phyloP scores from a whole-genome alignment of 208 protist species.

The Novymonas esmeraldas region DNA sequence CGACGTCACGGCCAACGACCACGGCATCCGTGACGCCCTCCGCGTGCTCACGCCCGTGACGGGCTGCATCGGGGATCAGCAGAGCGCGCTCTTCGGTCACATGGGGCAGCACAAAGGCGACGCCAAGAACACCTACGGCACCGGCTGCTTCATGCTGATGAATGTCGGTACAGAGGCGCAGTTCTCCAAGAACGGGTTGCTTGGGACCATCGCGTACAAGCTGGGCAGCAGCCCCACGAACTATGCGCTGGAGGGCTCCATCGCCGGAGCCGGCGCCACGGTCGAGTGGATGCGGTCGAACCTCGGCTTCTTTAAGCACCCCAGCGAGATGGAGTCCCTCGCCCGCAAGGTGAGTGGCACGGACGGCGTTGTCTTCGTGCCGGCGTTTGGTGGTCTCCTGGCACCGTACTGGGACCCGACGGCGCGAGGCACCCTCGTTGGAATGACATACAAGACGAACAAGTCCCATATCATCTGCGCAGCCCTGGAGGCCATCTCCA shows the following conservation, averaged over 20 bases:
- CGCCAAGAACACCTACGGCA: constrained; percentile 98
- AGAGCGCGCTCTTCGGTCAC: constrained; percentile 96
- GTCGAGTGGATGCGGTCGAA: constrained; percentile 96
- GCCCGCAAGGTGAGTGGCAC: constrained; percentile 55
- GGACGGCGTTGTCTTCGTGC: constrained; percentile 96
- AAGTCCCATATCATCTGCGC: constrained; percentile 87
- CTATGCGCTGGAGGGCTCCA: constrained; percentile 92
- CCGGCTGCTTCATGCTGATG: constrained; percentile 98
- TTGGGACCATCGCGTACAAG: constrained; percentile 97
- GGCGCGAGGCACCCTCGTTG: constrained; percentile 94
- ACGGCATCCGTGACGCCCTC: constrained; percentile 36
- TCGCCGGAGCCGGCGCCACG: constrained; percentile 92
- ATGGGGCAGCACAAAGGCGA: constrained; percentile 91
- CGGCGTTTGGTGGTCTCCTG: constrained; percentile 97
- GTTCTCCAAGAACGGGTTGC: constrained; percentile 91
- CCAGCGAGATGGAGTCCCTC: constrained; percentile 70
- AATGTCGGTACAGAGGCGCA: constrained; percentile 94
- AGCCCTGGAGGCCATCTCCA: constrained; percentile 88
- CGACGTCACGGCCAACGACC: constrained; percentile 41
- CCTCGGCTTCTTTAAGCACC: constrained; percentile 78
- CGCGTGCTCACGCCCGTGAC: constrained; percentile 56
- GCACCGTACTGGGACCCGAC: constrained; percentile 96
- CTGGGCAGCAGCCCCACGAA: constrained; percentile 60
- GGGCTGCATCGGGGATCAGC: constrained; percentile 97
- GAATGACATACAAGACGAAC: constrained; percentile 92